A percentile compares a stretch with the other conserved stretches of the same genome.
These are phyloP conservation scores for Thalassia testudinum DNA, from an alignment of 116 monocot genomes.

Conservation along the genomic window DNA sequence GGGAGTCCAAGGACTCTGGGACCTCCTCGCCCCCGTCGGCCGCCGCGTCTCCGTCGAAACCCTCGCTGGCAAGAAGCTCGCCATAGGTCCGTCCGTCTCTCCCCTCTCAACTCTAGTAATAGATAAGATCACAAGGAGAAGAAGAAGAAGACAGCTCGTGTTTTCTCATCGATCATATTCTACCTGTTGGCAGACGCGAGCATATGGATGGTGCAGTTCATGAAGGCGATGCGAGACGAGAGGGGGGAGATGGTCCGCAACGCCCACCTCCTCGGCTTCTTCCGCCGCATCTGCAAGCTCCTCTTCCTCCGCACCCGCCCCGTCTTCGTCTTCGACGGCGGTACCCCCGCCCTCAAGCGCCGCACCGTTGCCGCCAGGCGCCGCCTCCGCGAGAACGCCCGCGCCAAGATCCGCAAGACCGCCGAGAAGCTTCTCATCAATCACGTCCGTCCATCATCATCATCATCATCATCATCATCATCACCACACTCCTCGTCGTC, in stretches of 20 bases:
- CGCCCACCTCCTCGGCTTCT: constrained; percentile 91
- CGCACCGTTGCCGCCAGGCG: constrained; percentile 75
- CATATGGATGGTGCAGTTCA: constrained; percentile 99
- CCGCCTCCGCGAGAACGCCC: constrained; percentile 70
- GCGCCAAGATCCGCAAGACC: constrained; percentile 91
- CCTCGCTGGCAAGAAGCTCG: constrained; percentile 87
- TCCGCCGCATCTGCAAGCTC: constrained; percentile 95
- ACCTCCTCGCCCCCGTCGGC: constrained; percentile 88
- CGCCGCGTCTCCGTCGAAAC: constrained; percentile 99
- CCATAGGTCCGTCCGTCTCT: constrained; percentile 32
- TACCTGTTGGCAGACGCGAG: constrained; percentile 92
- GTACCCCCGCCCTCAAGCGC: constrained; percentile 85
- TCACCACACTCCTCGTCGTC: neutral
- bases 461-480: neutral
- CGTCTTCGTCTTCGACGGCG: constrained; percentile 98
- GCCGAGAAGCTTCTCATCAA: constrained; percentile 94
- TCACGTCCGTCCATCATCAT: constrained; percentile 20
- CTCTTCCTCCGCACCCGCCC: constrained; percentile 86
- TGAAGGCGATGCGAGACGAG: constrained; percentile 97
- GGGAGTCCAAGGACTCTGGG: constrained; percentile 98
- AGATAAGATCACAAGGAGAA: too few relatives aligned
- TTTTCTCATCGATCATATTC: too few relatives aligned
- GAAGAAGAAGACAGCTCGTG: too few relatives aligned
- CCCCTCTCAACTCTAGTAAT: neutral
- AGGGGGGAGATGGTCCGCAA: constrained; percentile 87